phyloP scores from a whole-genome alignment of 768 basidiomycete genomes.

The Candolleomyces aberdarensis region DNA sequence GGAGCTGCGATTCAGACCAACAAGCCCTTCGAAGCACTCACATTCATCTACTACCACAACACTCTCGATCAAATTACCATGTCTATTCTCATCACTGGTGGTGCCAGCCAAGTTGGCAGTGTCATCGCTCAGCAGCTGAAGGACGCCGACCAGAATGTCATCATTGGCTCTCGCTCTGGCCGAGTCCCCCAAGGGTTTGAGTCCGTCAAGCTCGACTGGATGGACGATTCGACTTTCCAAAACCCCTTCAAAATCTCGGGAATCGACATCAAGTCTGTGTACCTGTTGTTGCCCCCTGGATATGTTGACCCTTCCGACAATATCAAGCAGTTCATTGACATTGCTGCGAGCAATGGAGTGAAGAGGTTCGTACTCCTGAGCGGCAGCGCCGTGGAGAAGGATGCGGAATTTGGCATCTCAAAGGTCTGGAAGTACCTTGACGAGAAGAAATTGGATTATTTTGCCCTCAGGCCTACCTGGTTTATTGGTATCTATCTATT shows the following conservation, averaged over 20 bases:
- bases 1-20: no score
- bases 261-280: neutral
- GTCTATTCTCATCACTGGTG: constrained; percentile 25
- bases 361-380: constrained; percentile 13
- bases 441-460: constrained; percentile 16
- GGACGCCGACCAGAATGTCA: constrained; percentile 9
- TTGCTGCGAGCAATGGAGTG: neutral
- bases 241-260: neutral
- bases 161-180: constrained; percentile 1
- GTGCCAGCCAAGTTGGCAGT: constrained; percentile 21
- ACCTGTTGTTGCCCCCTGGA: neutral
- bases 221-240: neutral
- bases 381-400: constrained; percentile 18
- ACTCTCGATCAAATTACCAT: constrained; percentile 4
- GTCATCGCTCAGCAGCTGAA: constrained; percentile 17
- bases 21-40: no score
- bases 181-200: neutral
- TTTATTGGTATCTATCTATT: constrained; percentile 20
- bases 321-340: neutral
- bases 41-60: no score
- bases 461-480: constrained; percentile 22
- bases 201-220: constrained; percentile 5
- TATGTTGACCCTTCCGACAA: constrained; percentile 2
- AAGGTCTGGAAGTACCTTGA: constrained; percentile 5
- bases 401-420: neutral